Base-by-base conservation (phyloP, 2,329 filamentous ascomycete genomes). In the Sarocladium strictum region DNA sequence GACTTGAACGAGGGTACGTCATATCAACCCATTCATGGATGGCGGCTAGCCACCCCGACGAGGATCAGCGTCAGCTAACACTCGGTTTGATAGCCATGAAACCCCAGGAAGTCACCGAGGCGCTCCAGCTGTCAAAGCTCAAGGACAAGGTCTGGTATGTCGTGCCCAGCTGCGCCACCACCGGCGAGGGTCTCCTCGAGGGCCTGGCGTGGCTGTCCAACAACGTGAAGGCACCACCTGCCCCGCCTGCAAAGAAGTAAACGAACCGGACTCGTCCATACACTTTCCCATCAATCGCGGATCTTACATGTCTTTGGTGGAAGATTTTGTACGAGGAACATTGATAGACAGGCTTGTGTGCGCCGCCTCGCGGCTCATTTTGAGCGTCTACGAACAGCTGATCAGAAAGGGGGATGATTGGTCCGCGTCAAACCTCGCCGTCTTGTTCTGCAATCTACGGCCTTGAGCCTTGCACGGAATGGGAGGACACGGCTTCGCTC, bases 81-180 rank as follows among this genome's bases (percentile, higher is more conserved):
- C 29, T 6, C 29, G 7, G 6, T 32, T 6, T 32, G 53, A n/a
- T 62, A 90, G 88, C 88, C 60, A 84, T 93, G 85, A 88, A 81
- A 65, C 87, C 88, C 7, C 80, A 88, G 67, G 87, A 92, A 71
- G 84, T 94, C 58, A 92, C 87, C 61, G 85, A 91, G 60, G 81
- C 83, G 51, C 83, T 94, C 50, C 80, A 91, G 69, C 81, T 93
- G 59, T 82, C 78, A 62, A 86, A 88, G 67, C 77, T 93, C 62
- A 91, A 88, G 73, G 87, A 92, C 68, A 89, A 88, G 77, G 80
- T 90, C 67, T 93, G 87, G 88, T 90, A 87, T 69, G 89, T 93
- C 58, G 86, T 89, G 64, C 89, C 89, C 53, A 90, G 86, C 72
- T 90, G 88, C 67, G 89, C 89, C 54, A 92, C 87, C 27, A 87